These are phyloP conservation scores for Lagenidium sp. DNA, from an alignment of 352 stramenopile genomes.

Conservation along the genomic window DNA sequence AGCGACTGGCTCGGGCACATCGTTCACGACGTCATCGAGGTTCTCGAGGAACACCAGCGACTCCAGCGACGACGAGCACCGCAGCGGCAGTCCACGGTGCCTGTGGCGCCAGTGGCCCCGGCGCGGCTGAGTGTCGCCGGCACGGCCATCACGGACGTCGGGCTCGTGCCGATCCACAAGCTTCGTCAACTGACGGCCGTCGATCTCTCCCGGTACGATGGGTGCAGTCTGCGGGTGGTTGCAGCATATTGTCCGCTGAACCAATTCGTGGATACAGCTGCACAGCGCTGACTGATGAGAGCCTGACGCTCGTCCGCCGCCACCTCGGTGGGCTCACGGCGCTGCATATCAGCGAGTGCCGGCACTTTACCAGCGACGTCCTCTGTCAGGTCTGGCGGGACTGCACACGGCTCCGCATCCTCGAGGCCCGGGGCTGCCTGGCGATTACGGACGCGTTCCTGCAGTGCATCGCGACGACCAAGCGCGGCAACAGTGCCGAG, in stretches of 20 bases:
- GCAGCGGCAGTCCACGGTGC: too few species aligned
- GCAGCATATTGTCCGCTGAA: not conserved
- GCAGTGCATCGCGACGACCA: constrained; percentile 41
- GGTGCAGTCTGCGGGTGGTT: not conserved
- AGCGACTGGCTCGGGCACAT: not conserved
- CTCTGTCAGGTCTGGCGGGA: constrained; percentile 48
- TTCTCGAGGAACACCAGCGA: not conserved
- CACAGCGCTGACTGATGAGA: constrained; percentile 40
- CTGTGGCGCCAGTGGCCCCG: too few species aligned
- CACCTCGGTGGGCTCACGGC: constrained; percentile 34
- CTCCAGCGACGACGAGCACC: not conserved
- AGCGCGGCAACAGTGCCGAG: constrained; percentile 15
- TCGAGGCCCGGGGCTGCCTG: constrained; percentile 29
- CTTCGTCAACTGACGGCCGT: constrained; percentile 13
- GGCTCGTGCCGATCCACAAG: constrained; percentile 8
- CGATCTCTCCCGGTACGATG: constrained; percentile 16
- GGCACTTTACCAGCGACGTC: constrained; percentile 40
- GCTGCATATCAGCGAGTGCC: constrained; percentile 47
- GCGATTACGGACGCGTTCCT: constrained; percentile 48
- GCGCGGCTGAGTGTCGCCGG: constrained; percentile 5
- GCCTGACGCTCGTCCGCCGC: constrained; percentile 28
- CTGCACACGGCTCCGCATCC: constrained; percentile 35
- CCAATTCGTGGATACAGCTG: constrained; percentile 15
- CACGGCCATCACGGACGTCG: constrained; percentile 12
- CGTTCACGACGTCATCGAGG: not conserved